phyloP scores from a whole-genome alignment of 257 asterid species.

The Rhazya stricta region DNA sequence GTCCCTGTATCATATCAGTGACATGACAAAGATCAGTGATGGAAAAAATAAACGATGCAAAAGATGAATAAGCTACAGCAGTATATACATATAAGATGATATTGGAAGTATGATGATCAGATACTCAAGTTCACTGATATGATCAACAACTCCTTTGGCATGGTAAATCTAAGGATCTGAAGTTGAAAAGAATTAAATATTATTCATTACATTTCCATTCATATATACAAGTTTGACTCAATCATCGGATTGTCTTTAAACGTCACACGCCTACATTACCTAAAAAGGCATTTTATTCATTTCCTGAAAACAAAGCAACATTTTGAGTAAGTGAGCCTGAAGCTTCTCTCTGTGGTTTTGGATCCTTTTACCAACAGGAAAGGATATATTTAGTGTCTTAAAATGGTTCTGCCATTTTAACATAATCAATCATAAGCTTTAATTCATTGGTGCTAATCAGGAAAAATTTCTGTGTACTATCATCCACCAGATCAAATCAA shows the following conservation, averaged over 20 bases:
- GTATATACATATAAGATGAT: background rate
- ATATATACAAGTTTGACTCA: too few relatives aligned
- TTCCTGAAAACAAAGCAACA: background rate
- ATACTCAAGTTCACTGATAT: background rate
- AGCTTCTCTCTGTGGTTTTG: background rate
- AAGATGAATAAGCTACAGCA: background rate
- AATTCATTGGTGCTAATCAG: background rate
- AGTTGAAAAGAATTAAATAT: too few relatives aligned
- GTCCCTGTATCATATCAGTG: conserved; percentile 5
- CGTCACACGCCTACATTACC: too few relatives aligned
- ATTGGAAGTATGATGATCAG: background rate
- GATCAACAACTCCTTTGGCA: too few relatives aligned
- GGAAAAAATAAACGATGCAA: background rate
- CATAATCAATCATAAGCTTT: background rate
- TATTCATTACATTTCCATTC: too few relatives aligned
- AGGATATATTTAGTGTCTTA: background rate
- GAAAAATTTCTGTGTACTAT: background rate
- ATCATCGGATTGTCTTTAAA: too few relatives aligned
- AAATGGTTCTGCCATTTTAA: background rate
- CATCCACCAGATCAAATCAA: too few relatives aligned
- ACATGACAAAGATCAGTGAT: conserved; percentile 1
- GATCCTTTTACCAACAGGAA: background rate
- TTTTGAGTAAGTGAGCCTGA: background rate
- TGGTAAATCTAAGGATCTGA: too few relatives aligned
- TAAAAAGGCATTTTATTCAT: background rate